phyloP scores from a whole-genome alignment of 2,329 filamentous ascomycete species.

The Fusarium sp. region DNA sequence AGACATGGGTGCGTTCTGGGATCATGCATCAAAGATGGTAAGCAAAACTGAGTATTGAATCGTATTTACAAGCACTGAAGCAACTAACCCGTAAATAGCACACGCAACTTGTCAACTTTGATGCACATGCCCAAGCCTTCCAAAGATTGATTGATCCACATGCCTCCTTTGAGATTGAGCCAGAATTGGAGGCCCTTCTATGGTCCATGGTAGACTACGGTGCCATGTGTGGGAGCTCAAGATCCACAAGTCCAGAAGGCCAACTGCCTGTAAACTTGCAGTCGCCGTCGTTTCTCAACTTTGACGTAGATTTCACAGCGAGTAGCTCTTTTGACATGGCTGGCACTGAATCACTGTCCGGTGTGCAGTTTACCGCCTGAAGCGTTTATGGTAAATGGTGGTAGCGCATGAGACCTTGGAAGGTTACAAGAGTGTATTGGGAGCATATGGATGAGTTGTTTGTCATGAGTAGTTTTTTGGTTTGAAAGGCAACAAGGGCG shows the following conservation, averaged over 20 bases:
- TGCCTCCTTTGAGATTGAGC: not conserved
- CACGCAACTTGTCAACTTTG: slow-evolving; percentile 10
- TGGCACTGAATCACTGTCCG: not conserved
- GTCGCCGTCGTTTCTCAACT: slow-evolving; percentile 4
- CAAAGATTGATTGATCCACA: slow-evolving; percentile 9
- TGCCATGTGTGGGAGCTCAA: slow-evolving; percentile 10
- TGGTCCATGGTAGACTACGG: slow-evolving; percentile 28
- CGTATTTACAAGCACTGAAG: not conserved
- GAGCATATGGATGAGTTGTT: not conserved
- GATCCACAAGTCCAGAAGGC: not conserved
- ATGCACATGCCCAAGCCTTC: slow-evolving; percentile 18
- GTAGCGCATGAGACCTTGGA: not conserved
- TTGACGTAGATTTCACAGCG: slow-evolving; percentile 7
- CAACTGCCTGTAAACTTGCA: not conserved
- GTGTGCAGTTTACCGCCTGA: not conserved
- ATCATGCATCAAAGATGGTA: slow-evolving; percentile 30
- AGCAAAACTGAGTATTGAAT: not conserved
- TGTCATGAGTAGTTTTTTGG: not conserved
- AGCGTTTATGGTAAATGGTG: not conserved
- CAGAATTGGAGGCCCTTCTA: slow-evolving; percentile 8
- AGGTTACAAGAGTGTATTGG: not conserved
- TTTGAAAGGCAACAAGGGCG: not conserved
- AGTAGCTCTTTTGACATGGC: not conserved
- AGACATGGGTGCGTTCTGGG: slow-evolving; percentile 16
- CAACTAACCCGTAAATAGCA: not conserved